These are phyloP conservation scores for Aspergillus calidoustus DNA, from an alignment of 2,329 filamentous ascomycete genomes.

Conservation along the genomic window DNA sequence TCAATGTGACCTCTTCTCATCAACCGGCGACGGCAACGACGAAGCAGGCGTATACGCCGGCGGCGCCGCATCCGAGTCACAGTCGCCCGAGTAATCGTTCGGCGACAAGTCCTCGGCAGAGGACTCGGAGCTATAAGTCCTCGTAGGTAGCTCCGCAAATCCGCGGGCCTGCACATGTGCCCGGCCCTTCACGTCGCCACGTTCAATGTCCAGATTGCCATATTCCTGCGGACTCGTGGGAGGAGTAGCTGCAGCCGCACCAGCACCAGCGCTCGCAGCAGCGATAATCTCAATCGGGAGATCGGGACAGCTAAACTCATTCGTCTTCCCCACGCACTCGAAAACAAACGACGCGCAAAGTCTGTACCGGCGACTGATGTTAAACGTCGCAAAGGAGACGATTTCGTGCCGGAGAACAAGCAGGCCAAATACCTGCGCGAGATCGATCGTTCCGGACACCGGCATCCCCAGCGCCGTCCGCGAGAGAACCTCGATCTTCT, in stretches of 20 bases:
- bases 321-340: neutral
- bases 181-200: neutral
- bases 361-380: neutral
- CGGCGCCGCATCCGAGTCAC: neutral
- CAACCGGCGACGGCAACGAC: neutral
- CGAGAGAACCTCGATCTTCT: slow-evolving; percentile 15
- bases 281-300: neutral
- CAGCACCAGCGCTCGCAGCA: neutral
- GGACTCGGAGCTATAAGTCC: neutral
- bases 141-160: neutral
- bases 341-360: neutral
- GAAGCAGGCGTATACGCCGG: slow-evolving; percentile 8
- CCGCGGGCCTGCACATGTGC: too few relatives aligned
- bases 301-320: neutral
- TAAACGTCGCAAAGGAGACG: neutral
- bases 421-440: neutral
- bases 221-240: too few relatives aligned
- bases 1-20: neutral
- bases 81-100: neutral
- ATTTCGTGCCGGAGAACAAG: neutral
- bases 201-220: neutral
- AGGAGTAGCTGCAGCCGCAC: too few relatives aligned
- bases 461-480: slow-evolving; percentile 11
- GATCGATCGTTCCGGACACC: neutral
- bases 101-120: neutral